A percentile compares a stretch with the other conserved stretches of the same genome.
phyloP scores from a whole-genome alignment of 1,284 basidiomycete species.

The Phellinidium pouzarii region DNA sequence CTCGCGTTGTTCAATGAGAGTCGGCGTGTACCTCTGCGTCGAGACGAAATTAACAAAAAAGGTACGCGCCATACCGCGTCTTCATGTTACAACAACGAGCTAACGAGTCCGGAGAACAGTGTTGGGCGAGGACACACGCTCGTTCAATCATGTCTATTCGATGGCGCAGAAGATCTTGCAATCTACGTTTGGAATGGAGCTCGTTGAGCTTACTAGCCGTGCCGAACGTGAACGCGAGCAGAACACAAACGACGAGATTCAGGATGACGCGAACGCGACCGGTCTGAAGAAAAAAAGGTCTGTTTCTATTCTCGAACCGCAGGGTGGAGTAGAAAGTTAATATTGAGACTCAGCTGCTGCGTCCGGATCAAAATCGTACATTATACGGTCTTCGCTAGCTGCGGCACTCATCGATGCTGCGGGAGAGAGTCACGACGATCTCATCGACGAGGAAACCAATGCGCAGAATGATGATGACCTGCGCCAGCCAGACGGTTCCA shows the following conservation, averaged over 20 bases:
- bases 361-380: constrained; percentile 63
- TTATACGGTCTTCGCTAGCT: constrained; percentile 62
- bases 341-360: constrained; percentile 35
- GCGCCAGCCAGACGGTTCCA: constrained; percentile 46
- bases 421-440: constrained; percentile 43
- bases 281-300: constrained; percentile 50
- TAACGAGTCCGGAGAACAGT: constrained; percentile 34
- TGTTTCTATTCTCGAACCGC: not conserved
- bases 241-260: constrained; percentile 26
- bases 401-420: constrained; percentile 52
- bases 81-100: not conserved
- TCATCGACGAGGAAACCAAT: constrained; percentile 39
- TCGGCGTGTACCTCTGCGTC: constrained; percentile 47
- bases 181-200: constrained; percentile 65
- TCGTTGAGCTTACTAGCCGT: constrained; percentile 65
- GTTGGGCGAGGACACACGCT: constrained; percentile 46
- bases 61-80: constrained; percentile 31
- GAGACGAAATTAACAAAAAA: constrained; percentile 78
- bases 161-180: constrained; percentile 52
- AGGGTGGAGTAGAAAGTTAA: not conserved
- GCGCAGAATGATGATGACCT: constrained; percentile 27
- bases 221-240: constrained; percentile 45
- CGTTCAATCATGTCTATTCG: constrained; percentile 52
- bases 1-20: constrained; percentile 70
- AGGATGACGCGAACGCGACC: constrained; percentile 41